phyloP scores from a whole-genome alignment of 2,329 filamentous ascomycete genomes.

The Talaromyces sp. region DNA sequence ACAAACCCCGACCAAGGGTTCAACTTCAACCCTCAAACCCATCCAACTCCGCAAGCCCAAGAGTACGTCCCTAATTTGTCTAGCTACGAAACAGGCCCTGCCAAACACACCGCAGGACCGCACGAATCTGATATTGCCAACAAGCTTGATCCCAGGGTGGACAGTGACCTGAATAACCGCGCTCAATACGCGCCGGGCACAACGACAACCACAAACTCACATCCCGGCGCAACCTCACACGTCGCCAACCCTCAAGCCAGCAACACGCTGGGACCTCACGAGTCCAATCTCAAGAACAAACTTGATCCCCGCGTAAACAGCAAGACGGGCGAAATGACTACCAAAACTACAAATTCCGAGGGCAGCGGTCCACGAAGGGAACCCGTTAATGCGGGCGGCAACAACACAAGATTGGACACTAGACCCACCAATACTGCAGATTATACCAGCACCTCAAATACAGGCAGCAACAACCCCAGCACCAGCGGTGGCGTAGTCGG shows the following conservation, averaged over 20 bases:
- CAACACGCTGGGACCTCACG: conserved; percentile 42
- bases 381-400: neutral
- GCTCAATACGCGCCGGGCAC: conserved; percentile 21
- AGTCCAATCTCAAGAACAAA: conserved; percentile 46
- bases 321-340: conserved; percentile 22
- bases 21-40: neutral
- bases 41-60: neutral
- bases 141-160: conserved; percentile 36
- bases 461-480: neutral
- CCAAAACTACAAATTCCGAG: conserved; percentile 18
- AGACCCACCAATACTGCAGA: neutral
- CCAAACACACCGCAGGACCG: conserved; percentile 7
- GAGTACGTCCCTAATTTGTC: neutral
- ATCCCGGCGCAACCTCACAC: conserved; percentile 10
- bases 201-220: conserved; percentile 16
- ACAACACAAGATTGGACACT: neutral
- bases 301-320: conserved; percentile 50
- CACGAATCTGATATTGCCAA: conserved; percentile 26
- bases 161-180: conserved; percentile 31
- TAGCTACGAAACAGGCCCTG: conserved; percentile 9
- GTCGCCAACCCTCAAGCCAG: conserved; percentile 41
- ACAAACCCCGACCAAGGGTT: neutral
- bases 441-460: neutral
- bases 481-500: conserved; percentile 18
- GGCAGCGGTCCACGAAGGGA: neutral